Percentiles rank a stretch among this genome's conserved stretches.
These are phyloP conservation scores for Neonectria sp. DNA, from an alignment of 2,329 filamentous ascomycete genomes.

Conservation along the genomic window DNA sequence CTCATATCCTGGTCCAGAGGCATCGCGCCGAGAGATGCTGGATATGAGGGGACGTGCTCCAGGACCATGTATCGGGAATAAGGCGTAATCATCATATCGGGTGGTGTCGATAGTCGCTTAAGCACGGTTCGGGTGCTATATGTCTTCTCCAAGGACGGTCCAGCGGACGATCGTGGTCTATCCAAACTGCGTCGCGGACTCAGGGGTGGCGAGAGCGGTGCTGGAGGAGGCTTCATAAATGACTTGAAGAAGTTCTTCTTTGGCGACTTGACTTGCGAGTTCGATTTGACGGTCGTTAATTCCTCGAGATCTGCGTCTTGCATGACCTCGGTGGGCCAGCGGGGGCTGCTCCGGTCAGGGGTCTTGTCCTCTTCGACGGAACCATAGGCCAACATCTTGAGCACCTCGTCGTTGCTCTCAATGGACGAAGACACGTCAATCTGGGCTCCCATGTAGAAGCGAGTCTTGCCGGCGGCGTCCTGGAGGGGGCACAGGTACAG, in stretches of 20 bases:
- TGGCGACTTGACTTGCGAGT: slow-evolving; percentile 41
- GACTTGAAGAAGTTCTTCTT: slow-evolving; percentile 54
- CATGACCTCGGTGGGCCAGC: slow-evolving; percentile 35
- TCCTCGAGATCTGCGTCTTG: slow-evolving; percentile 48
- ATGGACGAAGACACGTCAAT: slow-evolving; percentile 71
- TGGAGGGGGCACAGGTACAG: slow-evolving; percentile 68
- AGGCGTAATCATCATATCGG: slow-evolving; percentile 43
- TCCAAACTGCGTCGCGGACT: slow-evolving; percentile 47
- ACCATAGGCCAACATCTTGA: slow-evolving; percentile 63
- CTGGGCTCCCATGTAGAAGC: slow-evolving; percentile 70
- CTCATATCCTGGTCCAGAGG: slow-evolving; percentile 47
- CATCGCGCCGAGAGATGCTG: slow-evolving; percentile 43
- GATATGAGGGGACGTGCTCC: slow-evolving; percentile 46
- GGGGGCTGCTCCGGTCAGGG: slow-evolving; percentile 20
- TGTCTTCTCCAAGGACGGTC: slow-evolving; percentile 42
- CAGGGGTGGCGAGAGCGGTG: slow-evolving; percentile 43
- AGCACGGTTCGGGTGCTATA: slow-evolving; percentile 47
- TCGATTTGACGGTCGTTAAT: slow-evolving; percentile 39
- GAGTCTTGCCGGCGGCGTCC: slow-evolving; percentile 62
- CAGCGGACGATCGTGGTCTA: slow-evolving; percentile 44
- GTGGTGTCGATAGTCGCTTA: slow-evolving; percentile 39
- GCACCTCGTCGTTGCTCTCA: slow-evolving; percentile 64
- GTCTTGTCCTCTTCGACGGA: slow-evolving; percentile 40
- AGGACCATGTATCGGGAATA: slow-evolving; percentile 53
- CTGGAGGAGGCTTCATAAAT: slow-evolving; percentile 48